phyloP scores from a whole-genome alignment of 495 filamentous ascomycete genomes.

The Aspergillus steynii region DNA sequence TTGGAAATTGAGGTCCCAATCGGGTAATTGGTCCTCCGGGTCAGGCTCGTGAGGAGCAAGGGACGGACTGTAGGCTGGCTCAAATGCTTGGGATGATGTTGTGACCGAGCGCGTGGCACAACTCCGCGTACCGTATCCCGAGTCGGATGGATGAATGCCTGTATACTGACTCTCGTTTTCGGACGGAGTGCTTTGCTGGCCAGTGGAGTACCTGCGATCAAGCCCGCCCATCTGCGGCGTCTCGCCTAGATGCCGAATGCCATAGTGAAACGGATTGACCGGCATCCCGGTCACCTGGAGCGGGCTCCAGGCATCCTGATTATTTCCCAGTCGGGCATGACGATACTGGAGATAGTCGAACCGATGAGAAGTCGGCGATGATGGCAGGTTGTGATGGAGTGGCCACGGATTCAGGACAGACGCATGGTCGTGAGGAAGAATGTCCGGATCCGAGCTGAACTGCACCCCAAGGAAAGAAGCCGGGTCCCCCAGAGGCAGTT shows the following conservation, averaged over 20 bases:
- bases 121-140: conserved; percentile 60
- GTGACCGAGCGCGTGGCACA: conserved; percentile 49
- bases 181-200: conserved; percentile 44
- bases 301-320: conserved; percentile 44
- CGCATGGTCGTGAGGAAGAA: conserved; percentile 20
- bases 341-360: conserved; percentile 28
- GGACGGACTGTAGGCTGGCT: conserved; percentile 33
- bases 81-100: conserved; percentile 30
- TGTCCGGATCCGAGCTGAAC: conserved; percentile 24
- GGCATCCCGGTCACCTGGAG: conserved; percentile 39
- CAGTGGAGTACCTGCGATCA: conserved; percentile 28
- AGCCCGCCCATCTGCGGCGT: conserved; percentile 19
- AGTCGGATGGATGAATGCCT: conserved; percentile 55
- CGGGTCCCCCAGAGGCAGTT: conserved; percentile 26
- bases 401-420: conserved; percentile 25
- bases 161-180: conserved; percentile 58
- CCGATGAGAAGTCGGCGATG: conserved; percentile 21
- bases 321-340: conserved; percentile 24
- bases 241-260: conserved; percentile 21
- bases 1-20: conserved; percentile 14
- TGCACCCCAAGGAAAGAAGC: conserved; percentile 35
- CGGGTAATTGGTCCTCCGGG: conserved; percentile 20
- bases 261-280: conserved; percentile 12
- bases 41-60: conserved; percentile 27
- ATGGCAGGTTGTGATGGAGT: conserved; percentile 13